Base-by-base conservation (phyloP, 768 basidiomycete species). In the Pulveroboletus ravenelii region DNA sequence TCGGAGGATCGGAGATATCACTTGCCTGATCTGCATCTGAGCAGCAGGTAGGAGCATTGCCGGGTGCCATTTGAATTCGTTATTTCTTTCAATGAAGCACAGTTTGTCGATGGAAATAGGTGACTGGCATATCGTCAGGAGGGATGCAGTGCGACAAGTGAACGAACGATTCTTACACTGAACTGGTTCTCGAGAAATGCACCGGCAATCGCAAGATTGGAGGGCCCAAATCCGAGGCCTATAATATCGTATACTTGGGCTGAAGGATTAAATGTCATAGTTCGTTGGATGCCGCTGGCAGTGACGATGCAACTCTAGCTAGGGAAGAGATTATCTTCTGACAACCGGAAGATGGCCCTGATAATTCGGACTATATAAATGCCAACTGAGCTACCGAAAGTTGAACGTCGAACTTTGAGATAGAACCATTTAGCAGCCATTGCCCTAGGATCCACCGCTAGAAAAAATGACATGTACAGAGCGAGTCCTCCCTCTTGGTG, bases 31-130 rank as follows among this genome's bases (percentile, higher is more conserved):
- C 58, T 80, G 79, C 79, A 79, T 80, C 31, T 68, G 69, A 27
- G 74, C 72, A 25, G 73, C 76, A 34, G 77, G 76, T 7, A 80
- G 63, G 41, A 79, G 70, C 78, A 80, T 79, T 12, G 75, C 78
- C 20, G 78, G 78, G 58, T 81, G 79, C 79, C 79, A 80, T 47
- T 66, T 68, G 58, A 80, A 80, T 47, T 65, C 58, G 1, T 65
- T 55, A 34, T 79, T 71, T 57, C 69, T 75, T 62, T 80, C 79
- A 36, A 80, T 68, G 64, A 79, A 80, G 44, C 76, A 67, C 10
- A 68, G 57, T 20, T 59, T 70, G 60, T 59, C 61, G 54, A 50
- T 71, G 44, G 50, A 53, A 45, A 55, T 51, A 41, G 51, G 50
- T 3, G 50, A 37, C 50, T 62, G 49, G 18, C 6, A 23, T 20